A percentile compares a stretch with the other conserved stretches of the same genome.
Conservation (phyloP, 2,329 filamentous ascomycete species). For the Xylogone sp. region DNA sequence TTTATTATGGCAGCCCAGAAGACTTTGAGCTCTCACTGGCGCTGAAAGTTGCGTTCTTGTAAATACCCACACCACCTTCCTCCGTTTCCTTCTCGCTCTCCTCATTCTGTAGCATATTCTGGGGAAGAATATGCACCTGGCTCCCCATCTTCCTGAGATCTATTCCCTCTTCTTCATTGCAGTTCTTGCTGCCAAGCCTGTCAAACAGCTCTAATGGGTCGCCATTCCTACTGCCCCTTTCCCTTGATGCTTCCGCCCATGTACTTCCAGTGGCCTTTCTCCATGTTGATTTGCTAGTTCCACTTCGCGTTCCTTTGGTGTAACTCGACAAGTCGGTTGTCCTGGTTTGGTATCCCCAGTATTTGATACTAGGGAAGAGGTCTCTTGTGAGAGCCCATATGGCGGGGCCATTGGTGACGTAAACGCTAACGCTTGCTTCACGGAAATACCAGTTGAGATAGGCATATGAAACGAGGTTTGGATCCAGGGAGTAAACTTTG, state of each 20-base stretch:
- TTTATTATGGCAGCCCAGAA: no score
- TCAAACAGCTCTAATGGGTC: not conserved
- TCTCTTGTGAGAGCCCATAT: constrained; percentile 46
- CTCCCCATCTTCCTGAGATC: constrained; percentile 1
- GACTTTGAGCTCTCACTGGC: no score
- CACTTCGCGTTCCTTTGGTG: not conserved
- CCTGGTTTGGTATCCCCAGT: constrained; percentile 1
- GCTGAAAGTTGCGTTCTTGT: no score
- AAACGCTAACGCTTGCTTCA: no score
- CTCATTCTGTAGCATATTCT: not conserved
- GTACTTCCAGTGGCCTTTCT: not conserved
- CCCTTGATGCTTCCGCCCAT: not conserved
- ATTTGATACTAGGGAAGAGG: constrained; percentile 22
- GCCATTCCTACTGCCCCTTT: not conserved
- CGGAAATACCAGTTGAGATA: constrained; percentile 47
- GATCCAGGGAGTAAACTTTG: constrained; percentile 41
- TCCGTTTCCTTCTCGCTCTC: not conserved
- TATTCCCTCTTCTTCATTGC: not conserved
- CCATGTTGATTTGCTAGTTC: not conserved
- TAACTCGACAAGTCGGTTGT: not conserved
- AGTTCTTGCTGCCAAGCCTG: not conserved
- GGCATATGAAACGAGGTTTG: constrained; percentile 28
- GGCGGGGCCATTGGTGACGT: constrained; percentile 44
- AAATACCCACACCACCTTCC: no score
- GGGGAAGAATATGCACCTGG: constrained; percentile 2